These are phyloP conservation scores for Salix dunnii DNA, from an alignment of 345 rosid genomes.

Conservation along the genomic window DNA sequence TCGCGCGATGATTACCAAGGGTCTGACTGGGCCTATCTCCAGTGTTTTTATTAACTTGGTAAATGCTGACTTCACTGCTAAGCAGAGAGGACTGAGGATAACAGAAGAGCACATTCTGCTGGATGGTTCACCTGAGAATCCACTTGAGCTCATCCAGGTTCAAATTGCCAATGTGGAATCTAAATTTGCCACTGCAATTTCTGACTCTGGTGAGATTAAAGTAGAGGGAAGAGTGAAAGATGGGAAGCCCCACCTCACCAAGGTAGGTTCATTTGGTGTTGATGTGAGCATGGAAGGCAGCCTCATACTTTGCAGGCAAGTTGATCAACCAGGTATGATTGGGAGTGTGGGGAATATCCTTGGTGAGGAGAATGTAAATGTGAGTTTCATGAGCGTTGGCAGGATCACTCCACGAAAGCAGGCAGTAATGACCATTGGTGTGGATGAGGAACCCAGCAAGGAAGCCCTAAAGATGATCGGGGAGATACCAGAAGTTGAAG, in stretches of 20 bases:
- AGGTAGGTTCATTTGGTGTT: constrained; percentile 22
- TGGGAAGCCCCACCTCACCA: constrained; percentile 21
- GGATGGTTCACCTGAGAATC: constrained; percentile 22
- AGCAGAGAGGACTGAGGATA: constrained; percentile 26
- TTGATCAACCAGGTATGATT: constrained; percentile 27
- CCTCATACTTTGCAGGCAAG: constrained; percentile 21
- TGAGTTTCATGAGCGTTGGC: constrained; percentile 28
- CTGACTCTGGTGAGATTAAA: constrained; percentile 22
- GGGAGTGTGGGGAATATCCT: constrained; percentile 25
- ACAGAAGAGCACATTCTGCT: constrained; percentile 17
- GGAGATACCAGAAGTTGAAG: constrained; percentile 16
- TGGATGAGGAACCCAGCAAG: constrained; percentile 26
- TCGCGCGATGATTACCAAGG: constrained; percentile 27
- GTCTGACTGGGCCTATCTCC: constrained; percentile 24
- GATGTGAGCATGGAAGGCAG: constrained; percentile 29
- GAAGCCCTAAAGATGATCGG: constrained; percentile 13
- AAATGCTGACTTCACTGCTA: constrained; percentile 27
- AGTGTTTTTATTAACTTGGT: constrained; percentile 22
- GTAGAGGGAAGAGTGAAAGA: constrained; percentile 27
- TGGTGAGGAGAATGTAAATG: constrained; percentile 27
- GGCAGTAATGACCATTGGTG: constrained; percentile 25
- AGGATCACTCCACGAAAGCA: constrained; percentile 23
- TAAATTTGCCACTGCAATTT: constrained; percentile 23
- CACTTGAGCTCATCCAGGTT: constrained; percentile 23
- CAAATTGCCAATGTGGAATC: constrained; percentile 29